phyloP scores from a whole-genome alignment of 2,329 filamentous ascomycete species.

The Ceratocystis cacaofunesta region DNA sequence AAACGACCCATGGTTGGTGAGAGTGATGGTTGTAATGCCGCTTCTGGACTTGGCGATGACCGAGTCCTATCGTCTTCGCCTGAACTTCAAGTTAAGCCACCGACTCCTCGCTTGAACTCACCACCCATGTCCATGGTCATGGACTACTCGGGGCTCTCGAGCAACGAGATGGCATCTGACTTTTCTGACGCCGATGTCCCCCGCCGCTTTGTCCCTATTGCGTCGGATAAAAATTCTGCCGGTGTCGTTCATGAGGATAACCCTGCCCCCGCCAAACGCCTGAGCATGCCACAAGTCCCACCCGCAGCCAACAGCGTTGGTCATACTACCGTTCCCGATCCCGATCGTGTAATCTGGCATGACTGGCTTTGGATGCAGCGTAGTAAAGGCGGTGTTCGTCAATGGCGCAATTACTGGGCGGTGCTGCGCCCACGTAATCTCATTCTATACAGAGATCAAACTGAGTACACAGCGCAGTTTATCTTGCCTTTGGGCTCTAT shows the following conservation, averaged over 20 bases:
- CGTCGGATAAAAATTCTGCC: constrained; percentile 32
- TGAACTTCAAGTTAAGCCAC: constrained; percentile 34
- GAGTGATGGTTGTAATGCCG: constrained; percentile 15
- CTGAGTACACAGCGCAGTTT: constrained; percentile 74
- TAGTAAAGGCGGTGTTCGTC: constrained; percentile 65
- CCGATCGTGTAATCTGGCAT: constrained; percentile 85
- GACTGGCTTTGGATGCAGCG: constrained; percentile 78
- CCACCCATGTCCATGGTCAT: constrained; percentile 46
- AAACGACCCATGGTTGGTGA: not conserved
- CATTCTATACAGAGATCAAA: constrained; percentile 82
- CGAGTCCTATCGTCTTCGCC: constrained; percentile 44
- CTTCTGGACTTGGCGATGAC: constrained; percentile 24
- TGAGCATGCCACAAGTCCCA: constrained; percentile 6
- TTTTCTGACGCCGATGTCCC: constrained; percentile 57
- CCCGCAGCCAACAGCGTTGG: not conserved
- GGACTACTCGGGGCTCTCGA: constrained; percentile 49
- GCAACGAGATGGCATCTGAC: constrained; percentile 62
- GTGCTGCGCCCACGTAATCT: constrained; percentile 75
- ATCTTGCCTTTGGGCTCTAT: constrained; percentile 66
- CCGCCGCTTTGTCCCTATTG: constrained; percentile 19
- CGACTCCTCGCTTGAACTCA: constrained; percentile 25
- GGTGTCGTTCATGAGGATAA: constrained; percentile 25
- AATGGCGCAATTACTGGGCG: constrained; percentile 92
- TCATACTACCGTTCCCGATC: constrained; percentile 41
- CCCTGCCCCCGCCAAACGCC: constrained; percentile 11